Evolutionary conservation across 176 grass and related monocot species (phyloP).

Genomic region (Triticum monococcum): DNA sequence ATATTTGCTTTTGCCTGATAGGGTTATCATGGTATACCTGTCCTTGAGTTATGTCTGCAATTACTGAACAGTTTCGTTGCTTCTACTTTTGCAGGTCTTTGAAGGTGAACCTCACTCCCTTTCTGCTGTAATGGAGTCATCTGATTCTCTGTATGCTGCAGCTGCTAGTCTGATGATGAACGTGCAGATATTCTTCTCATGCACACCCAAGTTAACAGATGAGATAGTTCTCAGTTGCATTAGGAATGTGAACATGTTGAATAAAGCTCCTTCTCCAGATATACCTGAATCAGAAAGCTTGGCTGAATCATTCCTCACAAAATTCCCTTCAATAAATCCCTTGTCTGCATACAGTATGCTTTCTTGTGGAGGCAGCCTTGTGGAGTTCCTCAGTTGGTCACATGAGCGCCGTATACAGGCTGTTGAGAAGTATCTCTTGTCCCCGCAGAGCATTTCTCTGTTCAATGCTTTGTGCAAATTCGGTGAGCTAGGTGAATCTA

Average conservation of each 20-base stretch:
- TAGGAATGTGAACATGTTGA: conserved; percentile 44
- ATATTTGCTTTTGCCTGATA: conserved; percentile 20
- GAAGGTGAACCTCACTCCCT: conserved; percentile 73
- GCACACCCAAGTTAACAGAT: conserved; percentile 74
- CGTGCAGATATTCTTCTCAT: conserved; percentile 80
- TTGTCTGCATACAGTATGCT: conserved; percentile 83
- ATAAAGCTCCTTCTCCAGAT: conserved; percentile 45
- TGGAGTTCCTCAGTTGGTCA: conserved; percentile 76
- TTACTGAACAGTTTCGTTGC: conserved; percentile 6
- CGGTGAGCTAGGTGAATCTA: conserved; percentile 88
- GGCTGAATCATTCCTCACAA: conserved; percentile 83
- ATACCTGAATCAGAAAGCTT: conserved; percentile 80
- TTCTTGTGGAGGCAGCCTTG: conserved; percentile 50
- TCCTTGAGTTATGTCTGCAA: background rate
- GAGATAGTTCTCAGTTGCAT: conserved; percentile 82
- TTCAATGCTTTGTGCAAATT: conserved; percentile 80
- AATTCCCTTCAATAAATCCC: conserved; percentile 90
- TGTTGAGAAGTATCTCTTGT: conserved; percentile 57
- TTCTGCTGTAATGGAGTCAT: conserved; percentile 71
- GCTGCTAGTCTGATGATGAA: conserved; percentile 81
- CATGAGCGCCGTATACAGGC: conserved; percentile 66
- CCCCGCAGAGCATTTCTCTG: conserved; percentile 68
- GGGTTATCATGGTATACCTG: background rate
- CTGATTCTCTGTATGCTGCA: conserved; percentile 74
- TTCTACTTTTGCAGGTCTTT: conserved; percentile 65